Evolutionary conservation across 2,329 filamentous ascomycete species (phyloP).

Genomic region (Akanthomyces muscarius): DNA sequence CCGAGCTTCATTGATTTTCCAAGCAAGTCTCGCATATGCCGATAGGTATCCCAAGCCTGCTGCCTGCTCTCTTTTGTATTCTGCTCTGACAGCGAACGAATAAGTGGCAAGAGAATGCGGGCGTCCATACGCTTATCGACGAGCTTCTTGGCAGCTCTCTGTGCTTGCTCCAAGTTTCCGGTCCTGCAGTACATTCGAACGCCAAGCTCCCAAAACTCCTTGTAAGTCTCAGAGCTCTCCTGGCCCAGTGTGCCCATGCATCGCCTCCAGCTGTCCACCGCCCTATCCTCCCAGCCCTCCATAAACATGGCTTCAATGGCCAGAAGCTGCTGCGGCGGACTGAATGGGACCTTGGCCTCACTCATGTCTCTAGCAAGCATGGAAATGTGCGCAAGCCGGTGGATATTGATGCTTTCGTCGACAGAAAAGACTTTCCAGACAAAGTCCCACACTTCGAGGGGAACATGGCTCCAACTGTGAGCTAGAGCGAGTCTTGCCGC

Average conservation of each 20-base stretch:
- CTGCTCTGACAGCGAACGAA: constrained; percentile 59
- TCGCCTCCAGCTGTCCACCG: constrained; percentile 61
- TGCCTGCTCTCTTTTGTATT: constrained; percentile 43
- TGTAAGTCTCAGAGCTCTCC: constrained; percentile 40
- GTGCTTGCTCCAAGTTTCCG: constrained; percentile 56
- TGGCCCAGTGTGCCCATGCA: constrained; percentile 50
- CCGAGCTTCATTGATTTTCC: constrained; percentile 60
- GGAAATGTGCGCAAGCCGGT: constrained; percentile 58
- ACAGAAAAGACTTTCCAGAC: constrained; percentile 62
- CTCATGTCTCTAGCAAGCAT: constrained; percentile 63
- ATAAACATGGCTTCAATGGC: constrained; percentile 67
- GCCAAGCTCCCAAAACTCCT: constrained; percentile 61
- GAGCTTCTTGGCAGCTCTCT: constrained; percentile 52
- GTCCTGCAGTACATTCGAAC: constrained; percentile 58
- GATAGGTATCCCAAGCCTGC: constrained; percentile 65
- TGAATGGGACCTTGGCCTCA: constrained; percentile 52
- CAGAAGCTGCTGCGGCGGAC: constrained; percentile 56
- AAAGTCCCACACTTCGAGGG: constrained; percentile 56
- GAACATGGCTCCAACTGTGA: constrained; percentile 50
- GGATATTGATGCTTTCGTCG: constrained; percentile 45
- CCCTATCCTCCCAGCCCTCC: constrained; percentile 55
- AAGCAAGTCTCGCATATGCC: constrained; percentile 58
- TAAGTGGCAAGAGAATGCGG: constrained; percentile 62
- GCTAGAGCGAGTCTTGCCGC: constrained; percentile 42
- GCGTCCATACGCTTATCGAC: constrained; percentile 47